Evolutionary conservation across 768 basidiomycete species (phyloP).

Genomic region (Rhizopogon roseolus): DNA sequence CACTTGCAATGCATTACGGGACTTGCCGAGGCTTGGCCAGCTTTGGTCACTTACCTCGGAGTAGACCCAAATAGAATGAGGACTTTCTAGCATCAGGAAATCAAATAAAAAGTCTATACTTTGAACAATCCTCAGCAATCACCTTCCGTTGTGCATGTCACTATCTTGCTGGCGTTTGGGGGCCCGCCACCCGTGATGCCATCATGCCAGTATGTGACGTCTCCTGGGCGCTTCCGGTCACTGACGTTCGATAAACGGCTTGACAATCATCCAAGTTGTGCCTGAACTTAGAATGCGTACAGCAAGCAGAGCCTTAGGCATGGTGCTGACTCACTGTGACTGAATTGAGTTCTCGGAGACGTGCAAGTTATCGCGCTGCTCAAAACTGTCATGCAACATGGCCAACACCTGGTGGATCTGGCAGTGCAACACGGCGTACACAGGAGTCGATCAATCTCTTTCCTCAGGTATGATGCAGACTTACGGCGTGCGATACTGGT

Average conservation of each 20-base stretch:
- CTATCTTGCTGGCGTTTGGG: no score
- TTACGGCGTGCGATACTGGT: conserved; percentile 8
- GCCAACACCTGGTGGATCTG: not conserved
- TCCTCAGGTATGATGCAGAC: conserved; percentile 11
- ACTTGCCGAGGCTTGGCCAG: no score
- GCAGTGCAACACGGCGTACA: conserved; percentile 17
- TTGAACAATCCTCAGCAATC: not conserved
- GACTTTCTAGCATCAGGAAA: no score
- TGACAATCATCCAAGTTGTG: conserved; percentile 6
- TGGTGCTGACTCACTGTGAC: conserved; percentile 4
- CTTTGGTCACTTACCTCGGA: no score
- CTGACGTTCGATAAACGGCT: conserved; percentile 19
- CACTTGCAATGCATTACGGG: no score
- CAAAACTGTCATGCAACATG: conserved; percentile 10
- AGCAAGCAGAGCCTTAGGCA: conserved; percentile 35
- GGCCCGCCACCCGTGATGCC: no score
- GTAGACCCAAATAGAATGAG: no score
- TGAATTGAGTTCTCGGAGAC: conserved; percentile 16
- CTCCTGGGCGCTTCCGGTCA: conserved; percentile 6
- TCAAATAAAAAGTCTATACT: no score
- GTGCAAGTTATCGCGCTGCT: conserved; percentile 7
- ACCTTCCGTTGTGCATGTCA: not conserved
- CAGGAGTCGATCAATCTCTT: conserved; percentile 24
- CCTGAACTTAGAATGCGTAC: conserved; percentile 28
- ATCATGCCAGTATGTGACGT: no score